Evolutionary conservation across 1,139 yeast species (phyloP), one percentile per base, ranked within the genome.

Genomic region (Scheffersomyces stambukii): DNA sequence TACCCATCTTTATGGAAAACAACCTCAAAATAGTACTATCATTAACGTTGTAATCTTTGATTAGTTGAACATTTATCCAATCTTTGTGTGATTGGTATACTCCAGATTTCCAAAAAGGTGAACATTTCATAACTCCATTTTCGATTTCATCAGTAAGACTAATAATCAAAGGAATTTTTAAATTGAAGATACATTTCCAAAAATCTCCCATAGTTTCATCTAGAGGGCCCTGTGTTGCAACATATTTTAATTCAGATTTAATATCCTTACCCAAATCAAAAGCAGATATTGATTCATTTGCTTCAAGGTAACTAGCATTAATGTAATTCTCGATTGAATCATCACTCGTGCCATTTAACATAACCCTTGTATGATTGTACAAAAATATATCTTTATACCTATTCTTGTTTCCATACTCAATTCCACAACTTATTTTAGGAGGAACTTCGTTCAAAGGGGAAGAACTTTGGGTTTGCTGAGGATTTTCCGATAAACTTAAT

Each of bases 151-250:
- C 70, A 2, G 80, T 70, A 30, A 75, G 54, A 3, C 78, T 70
- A 10, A 74, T 42, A 8, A 74, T 57, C 5, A 74, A 32, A 9
- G 65, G 58, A 8, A 64, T 54, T 18, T 54, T 46, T 36, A 68
- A 64, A 38, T 69, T 64, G 23, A 64, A 48, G 5, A 82, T 68
- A 30, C 82, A 81, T 43, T 76, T 75, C 93, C 95, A 86, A 48
- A 85, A 85, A 50, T 85, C 95, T 9, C 76, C 78, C 35, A 81
- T 69, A 0, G 95, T 83, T 13, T 79, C 75, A 3, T 78, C 76
- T 22, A 85, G 54, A 2, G 96, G 96, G 1, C 93, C 95, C 43
- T 85, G 95, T 0, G 95, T 81, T 1, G 95, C 95, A 40, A 85
- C 80, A 48, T 80, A 82, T 29, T 70, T 63, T 27, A 49, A 43